phyloP scores from a whole-genome alignment of 768 basidiomycete genomes.

The Suillus bovinus region DNA sequence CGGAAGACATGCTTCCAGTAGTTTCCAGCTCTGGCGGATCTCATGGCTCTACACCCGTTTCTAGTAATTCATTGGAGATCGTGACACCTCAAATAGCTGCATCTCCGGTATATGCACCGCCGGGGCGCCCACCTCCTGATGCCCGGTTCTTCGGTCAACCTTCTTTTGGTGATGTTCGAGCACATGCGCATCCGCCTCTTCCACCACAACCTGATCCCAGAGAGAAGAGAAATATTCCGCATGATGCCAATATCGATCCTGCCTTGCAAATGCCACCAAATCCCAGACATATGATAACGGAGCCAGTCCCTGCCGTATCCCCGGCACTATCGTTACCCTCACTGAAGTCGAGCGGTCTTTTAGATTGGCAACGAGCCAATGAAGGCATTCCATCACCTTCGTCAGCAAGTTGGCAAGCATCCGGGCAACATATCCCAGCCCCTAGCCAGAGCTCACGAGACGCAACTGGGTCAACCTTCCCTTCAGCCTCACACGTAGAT shows the following conservation, averaged over 20 bases:
- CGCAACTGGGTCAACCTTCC: slow-evolving; percentile 15
- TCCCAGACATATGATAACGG: slow-evolving; percentile 20
- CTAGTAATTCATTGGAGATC: slow-evolving; percentile 18
- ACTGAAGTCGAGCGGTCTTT: slow-evolving; percentile 70
- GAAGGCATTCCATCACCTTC: slow-evolving; percentile 13
- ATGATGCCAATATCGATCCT: slow-evolving; percentile 34
- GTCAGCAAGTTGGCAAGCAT: slow-evolving; percentile 24
- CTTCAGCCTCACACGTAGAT: slow-evolving; percentile 16
- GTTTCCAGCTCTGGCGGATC: background rate
- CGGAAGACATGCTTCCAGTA: slow-evolving; percentile 20
- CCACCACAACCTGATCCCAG: slow-evolving; percentile 18
- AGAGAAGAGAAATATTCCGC: slow-evolving; percentile 27
- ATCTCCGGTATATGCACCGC: slow-evolving; percentile 32
- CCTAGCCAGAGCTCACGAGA: slow-evolving; percentile 25
- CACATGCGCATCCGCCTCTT: slow-evolving; percentile 14
- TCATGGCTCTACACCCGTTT: background rate
- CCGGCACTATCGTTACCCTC: slow-evolving; percentile 59
- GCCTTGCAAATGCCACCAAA: slow-evolving; percentile 28
- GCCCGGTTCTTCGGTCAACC: slow-evolving; percentile 30
- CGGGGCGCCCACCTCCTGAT: slow-evolving; percentile 39
- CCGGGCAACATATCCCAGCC: slow-evolving; percentile 22
- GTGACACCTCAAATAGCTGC: slow-evolving; percentile 17
- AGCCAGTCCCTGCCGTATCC: slow-evolving; percentile 21
- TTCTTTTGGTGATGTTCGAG: slow-evolving; percentile 21
- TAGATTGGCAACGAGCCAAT: slow-evolving; percentile 45